Evolutionary conservation across 2,329 filamentous ascomycete genomes (phyloP), one percentile per base, ranked within the genome.

Genomic region (Coniochaeta hoffmannii): DNA sequence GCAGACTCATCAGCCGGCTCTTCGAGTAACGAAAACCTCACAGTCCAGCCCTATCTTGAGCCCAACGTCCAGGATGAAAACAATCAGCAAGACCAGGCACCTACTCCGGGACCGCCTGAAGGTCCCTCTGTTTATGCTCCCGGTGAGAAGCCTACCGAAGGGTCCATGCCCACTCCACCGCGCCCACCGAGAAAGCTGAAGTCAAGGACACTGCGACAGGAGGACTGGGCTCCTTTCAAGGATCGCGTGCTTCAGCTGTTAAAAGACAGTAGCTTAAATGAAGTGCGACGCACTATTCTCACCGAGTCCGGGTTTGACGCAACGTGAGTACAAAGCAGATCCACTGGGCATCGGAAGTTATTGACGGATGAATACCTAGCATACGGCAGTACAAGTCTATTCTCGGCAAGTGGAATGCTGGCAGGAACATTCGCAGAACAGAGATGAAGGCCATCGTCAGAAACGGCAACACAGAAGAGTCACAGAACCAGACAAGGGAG

Each of bases 361-460:
- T 15, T n/a, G 11, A 46, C 34, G 7, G 10, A 2, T 2, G 15
- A 7, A 26, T 24, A n/a, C 9, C 22, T 34, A 51, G 49, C 4
- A 28, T 32, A 22, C 28, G 49, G 15, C 49, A 51, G 28, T 51
- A 34, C 22, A 51, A 51, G 49, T 51, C 28, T 2, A 22, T 34
- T 11, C 28, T 51, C 15, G 19, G 26, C 28, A 34, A 51, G 49
- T 51, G 49, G 49, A 51, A 51, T 26, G 49, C 10, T 5, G n/a
- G 3, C 28, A 31, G 19, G 15, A 32, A 51, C 22, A 28, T 51
- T n/a, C 49, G 15, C 17, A 51, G 49, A 12, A 2, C 3, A 3
- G 49, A 32, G 30, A 51, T 51, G 49, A 51, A 51, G 49, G 49
- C 49, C n/a, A 51, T 51, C 22, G 49, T 51, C 19, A 26, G 49